Conservation (phyloP, 345 rosid genomes). For the Xanthoceras sorbifolium region DNA sequence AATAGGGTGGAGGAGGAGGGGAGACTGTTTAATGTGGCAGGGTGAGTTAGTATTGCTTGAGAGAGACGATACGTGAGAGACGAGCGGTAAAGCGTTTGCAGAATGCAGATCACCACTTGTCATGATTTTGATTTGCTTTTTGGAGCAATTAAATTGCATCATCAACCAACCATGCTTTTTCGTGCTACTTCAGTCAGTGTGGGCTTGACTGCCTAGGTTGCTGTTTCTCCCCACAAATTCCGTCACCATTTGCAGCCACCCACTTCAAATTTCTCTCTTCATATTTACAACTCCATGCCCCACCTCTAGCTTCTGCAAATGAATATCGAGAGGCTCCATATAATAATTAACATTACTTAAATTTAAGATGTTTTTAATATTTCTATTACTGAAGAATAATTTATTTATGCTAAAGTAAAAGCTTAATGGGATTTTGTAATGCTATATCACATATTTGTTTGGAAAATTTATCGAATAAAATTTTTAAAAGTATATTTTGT, state of each 20-base stretch:
- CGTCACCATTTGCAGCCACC: neutral
- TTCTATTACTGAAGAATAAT: too few species aligned
- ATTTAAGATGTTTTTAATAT: too few species aligned
- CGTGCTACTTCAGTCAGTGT: neutral
- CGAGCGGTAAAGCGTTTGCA: neutral
- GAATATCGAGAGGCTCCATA: too few species aligned
- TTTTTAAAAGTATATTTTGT: too few species aligned
- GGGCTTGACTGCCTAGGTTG: neutral
- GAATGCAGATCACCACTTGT: constrained; percentile 4
- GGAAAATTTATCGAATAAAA: too few species aligned
- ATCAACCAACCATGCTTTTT: neutral
- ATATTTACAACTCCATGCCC: neutral
- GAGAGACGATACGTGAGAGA: neutral
- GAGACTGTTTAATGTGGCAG: neutral
- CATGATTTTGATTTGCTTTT: neutral
- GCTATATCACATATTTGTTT: too few species aligned
- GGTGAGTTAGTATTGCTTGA: constrained; percentile 10
- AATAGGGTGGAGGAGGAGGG: neutral
- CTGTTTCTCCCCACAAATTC: neutral
- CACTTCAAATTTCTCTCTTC: neutral
- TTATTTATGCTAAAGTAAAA: too few species aligned
- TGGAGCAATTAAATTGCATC: neutral
- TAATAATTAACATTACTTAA: too few species aligned
- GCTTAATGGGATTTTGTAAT: too few species aligned
- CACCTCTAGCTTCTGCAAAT: neutral